Base-by-base conservation (phyloP, 192 early-diverging fungal genomes). In the Chytriomyces hyalinus region DNA sequence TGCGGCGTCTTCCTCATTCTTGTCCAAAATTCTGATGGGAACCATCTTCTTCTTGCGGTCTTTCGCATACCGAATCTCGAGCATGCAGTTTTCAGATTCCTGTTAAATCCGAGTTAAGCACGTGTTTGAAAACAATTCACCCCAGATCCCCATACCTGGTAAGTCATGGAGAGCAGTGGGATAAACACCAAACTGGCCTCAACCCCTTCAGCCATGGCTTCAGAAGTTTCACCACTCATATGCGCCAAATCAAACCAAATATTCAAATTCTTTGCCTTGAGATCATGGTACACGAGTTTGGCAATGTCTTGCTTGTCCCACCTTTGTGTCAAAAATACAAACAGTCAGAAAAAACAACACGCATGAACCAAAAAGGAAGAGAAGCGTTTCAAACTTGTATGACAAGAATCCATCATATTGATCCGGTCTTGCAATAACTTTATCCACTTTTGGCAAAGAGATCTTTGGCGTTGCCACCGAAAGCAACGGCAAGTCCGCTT, bases 31-130 rank as follows among this genome's bases (percentile, higher is more conserved):
- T 60, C 68, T 47, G 10, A 50, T 44, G 0, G 68, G 48, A 26
- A 26, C 48, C 10, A 70, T 70, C 48, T 51, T 51, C 4, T 70
- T 70, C 22, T 70, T 70, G 2, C 62, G 49, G 26, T 70, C 68
- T 2, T 13, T 13, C 10, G 68, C 68, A 50, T 62, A 70, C 11
- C 28, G 24, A 11, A 70, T 13, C 2, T 70, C 68, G 44, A 22
- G 22, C 13, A 20, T 47, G 68, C 68, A 70, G 28, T 70, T 70
- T 66, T 13, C 11, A 47, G 49, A 70, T 20, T 59, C 9, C n/a
- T n/a, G 10, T n/a, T n/a, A 57, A 57, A 57, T 11, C 9, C 53
- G n/a, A 57, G n/a, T n/a, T n/a, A n/a, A n/a, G n/a, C n/a, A n/a
- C n/a, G n/a, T n/a, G n/a, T n/a, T n/a, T n/a, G n/a, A n/a, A n/a